These are phyloP conservation scores for Penicillium daleae DNA, from an alignment of 495 filamentous ascomycete genomes.

Conservation along the genomic window DNA sequence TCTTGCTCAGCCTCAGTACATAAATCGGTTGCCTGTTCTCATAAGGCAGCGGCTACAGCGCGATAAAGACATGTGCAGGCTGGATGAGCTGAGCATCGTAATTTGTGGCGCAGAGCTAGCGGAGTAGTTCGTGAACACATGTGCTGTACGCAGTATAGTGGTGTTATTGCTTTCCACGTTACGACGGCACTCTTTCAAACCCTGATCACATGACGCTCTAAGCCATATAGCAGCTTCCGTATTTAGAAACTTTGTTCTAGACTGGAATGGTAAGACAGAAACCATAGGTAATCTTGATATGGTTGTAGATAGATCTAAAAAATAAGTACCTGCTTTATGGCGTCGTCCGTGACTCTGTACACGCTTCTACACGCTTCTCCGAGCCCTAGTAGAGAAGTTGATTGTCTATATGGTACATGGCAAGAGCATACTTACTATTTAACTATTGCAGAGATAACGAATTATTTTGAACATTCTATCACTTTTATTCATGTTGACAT, in stretches of 20 bases:
- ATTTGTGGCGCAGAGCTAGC: not conserved
- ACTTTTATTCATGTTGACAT: conserved; percentile 3
- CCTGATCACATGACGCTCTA: no score
- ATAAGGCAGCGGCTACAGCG: not conserved
- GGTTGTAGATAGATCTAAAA: no score
- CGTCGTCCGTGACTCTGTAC: no score
- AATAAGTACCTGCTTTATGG: no score
- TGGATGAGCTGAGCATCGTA: not conserved
- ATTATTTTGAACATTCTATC: conserved; percentile 13
- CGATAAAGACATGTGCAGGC: not conserved
- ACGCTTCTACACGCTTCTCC: no score
- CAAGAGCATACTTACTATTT: conserved; percentile 15
- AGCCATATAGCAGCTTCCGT: no score
- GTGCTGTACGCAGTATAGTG: no score
- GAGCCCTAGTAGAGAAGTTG: conserved; percentile 10
- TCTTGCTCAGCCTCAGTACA: not conserved
- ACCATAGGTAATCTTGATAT: no score
- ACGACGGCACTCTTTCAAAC: no score
- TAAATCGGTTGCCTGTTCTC: not conserved
- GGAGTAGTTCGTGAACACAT: not conserved
- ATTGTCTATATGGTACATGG: conserved; percentile 14
- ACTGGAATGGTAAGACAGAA: no score
- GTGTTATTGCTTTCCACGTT: no score
- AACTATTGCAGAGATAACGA: conserved; percentile 14
- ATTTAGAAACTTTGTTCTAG: no score